These are phyloP conservation scores for Colletotrichum coccodes DNA, from an alignment of 2,329 filamentous ascomycete genomes.

Conservation along the genomic window DNA sequence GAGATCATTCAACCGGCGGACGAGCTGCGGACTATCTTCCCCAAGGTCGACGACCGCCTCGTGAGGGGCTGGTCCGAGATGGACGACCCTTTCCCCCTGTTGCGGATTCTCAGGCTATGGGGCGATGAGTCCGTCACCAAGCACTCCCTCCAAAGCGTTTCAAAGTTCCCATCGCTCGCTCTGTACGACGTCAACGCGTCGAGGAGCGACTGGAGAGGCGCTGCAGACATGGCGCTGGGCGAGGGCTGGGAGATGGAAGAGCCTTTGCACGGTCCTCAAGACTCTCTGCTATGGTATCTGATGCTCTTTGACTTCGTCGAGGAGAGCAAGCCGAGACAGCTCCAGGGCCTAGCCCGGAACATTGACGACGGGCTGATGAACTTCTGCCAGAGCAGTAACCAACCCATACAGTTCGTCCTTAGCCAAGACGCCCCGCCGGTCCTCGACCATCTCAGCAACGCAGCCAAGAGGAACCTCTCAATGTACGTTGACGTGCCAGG, in stretches of 20 bases:
- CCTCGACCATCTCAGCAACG: constrained; percentile 46
- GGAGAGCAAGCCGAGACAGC: constrained; percentile 35
- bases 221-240: constrained; percentile 36
- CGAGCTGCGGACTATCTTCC: constrained; percentile 41
- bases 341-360: constrained; percentile 42
- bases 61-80: constrained; percentile 56
- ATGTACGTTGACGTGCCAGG: constrained; percentile 44
- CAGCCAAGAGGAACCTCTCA: constrained; percentile 42
- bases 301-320: constrained; percentile 46
- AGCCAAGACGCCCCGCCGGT: constrained; percentile 43
- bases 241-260: constrained; percentile 48
- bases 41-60: constrained; percentile 55
- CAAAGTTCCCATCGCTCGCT: constrained; percentile 54
- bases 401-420: constrained; percentile 43
- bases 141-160: constrained; percentile 51
- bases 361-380: constrained; percentile 47
- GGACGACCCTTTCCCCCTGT: constrained; percentile 53
- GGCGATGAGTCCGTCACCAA: constrained; percentile 50
- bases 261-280: constrained; percentile 38
- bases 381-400: constrained; percentile 29
- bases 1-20: constrained; percentile 55
- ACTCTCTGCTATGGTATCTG: constrained; percentile 47
- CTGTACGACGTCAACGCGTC: constrained; percentile 54
- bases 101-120: constrained; percentile 59
- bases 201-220: constrained; percentile 47